These are phyloP conservation scores for Phytophthora brassicae DNA, from an alignment of 352 stramenopile species.

Conservation along the genomic window DNA sequence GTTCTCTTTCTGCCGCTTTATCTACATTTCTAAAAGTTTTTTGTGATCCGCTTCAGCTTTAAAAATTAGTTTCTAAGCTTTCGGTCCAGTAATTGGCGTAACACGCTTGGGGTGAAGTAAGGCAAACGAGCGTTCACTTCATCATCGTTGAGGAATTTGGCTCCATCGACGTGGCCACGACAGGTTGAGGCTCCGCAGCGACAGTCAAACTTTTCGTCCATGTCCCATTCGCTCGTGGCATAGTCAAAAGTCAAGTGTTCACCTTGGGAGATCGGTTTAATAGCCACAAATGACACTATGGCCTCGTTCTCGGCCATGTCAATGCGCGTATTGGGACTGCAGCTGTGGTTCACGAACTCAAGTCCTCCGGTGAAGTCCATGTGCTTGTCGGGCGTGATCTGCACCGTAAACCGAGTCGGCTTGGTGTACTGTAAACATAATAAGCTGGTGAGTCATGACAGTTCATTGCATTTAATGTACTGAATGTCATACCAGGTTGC, in stretches of 20 bases:
- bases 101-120: constrained; percentile 74
- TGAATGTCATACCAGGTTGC: constrained; percentile 55
- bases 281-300: constrained; percentile 77
- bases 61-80: constrained; percentile 49
- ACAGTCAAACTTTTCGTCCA: constrained; percentile 91
- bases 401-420: constrained; percentile 84
- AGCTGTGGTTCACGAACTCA: constrained; percentile 90
- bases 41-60: not conserved
- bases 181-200: constrained; percentile 67
- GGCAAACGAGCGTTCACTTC: constrained; percentile 54
- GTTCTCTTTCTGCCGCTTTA: not conserved
- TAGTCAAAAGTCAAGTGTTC: constrained; percentile 89
- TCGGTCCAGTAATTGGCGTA: constrained; percentile 61
- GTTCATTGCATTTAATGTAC: not conserved
- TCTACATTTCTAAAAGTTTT: constrained; percentile 9
- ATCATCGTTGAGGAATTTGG: constrained; percentile 75
- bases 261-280: constrained; percentile 66
- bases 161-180: constrained; percentile 70
- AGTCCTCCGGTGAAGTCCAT: constrained; percentile 80
- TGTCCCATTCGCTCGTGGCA: constrained; percentile 90
- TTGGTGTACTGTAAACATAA: constrained; percentile 38
- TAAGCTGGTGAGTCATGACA: constrained; percentile 12
- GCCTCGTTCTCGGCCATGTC: constrained; percentile 74
- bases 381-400: constrained; percentile 78
- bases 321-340: constrained; percentile 81